Base-by-base conservation (phyloP, 228 moss, liverwort and hornwort genomes). In the Sphagnum fallax region DNA sequence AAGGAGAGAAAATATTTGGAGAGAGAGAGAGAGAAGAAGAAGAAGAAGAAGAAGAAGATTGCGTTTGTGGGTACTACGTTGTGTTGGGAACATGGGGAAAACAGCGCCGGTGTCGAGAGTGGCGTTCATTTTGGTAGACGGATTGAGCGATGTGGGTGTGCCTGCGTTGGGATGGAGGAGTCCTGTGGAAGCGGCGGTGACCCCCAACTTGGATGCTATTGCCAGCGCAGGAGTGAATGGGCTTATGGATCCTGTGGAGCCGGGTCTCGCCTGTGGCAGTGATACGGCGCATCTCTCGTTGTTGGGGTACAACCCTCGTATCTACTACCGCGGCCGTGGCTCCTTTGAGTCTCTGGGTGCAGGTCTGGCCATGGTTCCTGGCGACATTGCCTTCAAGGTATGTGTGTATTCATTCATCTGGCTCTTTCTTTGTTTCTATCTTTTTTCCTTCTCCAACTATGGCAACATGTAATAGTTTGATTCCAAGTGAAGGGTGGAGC, bases 341-440 rank as follows among this genome's bases (percentile, higher is more conserved):
- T 91, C 98, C n/a, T 98, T 98, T 65, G 98, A 98, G 75, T 98
- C 98, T 13, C 79, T 98, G 4, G 98, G 94, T 4, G 94, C 98
- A 0, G 94, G 98, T 14, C 73, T 98, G 64, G 91, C 93, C 10
- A 98, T 98, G 98, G 89, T 90, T 67, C 92, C 98, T 8, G 98
- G 98, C 48, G 98, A 98, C 62, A 98, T 98, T 81, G 98, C 98
- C 12, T 92, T 98, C 74, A 94, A 92, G 94, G 98, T 94, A 52
- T 65, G 52, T 66, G 0, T 62, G 48, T 63, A 61, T 61, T 55
- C 8, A 55, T 55, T 8, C 1, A 12, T 55, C 55, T 55, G 12
- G 8, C 55, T 8, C 55, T 8, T 55, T 55, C 55, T 55, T 55
- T 55, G 12, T 6, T 62, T 14, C 14, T 61, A 7, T 61, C 5